Evolutionary conservation across 73 alveolate species (phyloP).

Genomic region (Uronychia binucleata): DNA sequence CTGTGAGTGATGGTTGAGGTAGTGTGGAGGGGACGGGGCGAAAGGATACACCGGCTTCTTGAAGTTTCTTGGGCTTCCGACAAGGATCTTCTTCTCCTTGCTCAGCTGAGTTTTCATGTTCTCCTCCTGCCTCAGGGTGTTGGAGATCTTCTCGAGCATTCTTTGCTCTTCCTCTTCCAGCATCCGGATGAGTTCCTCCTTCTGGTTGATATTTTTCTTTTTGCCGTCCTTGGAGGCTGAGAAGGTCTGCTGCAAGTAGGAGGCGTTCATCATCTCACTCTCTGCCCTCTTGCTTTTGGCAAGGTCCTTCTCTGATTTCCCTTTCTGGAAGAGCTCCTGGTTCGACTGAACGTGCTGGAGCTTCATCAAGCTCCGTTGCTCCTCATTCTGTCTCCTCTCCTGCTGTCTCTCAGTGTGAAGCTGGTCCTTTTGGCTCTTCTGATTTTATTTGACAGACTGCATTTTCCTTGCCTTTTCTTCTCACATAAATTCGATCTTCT

Average conservation of each 20-base stretch:
- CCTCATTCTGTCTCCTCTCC: too few relatives aligned
- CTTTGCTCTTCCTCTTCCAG: not conserved
- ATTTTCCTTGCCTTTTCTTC: not conserved
- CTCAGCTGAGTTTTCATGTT: too few relatives aligned
- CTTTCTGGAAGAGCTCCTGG: too few relatives aligned
- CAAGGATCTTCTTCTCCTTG: not conserved
- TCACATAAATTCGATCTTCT: not conserved
- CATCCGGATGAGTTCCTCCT: not conserved
- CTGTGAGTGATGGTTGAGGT: too few relatives aligned
- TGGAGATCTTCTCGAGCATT: not conserved
- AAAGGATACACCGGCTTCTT: not conserved
- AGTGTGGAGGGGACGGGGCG: too few relatives aligned
- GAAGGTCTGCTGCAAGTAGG: not conserved
- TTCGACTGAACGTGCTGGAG: too few relatives aligned
- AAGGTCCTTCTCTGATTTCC: not conserved
- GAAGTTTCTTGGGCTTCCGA: not conserved
- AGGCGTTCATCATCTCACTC: not conserved
- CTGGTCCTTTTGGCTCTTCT: too few relatives aligned
- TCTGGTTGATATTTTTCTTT: not conserved
- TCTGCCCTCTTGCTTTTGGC: not conserved
- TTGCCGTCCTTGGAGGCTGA: not conserved
- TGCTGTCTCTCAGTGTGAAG: too few relatives aligned
- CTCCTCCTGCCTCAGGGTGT: not conserved
- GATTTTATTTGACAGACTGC: too few relatives aligned
- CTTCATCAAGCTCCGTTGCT: too few relatives aligned